These are phyloP conservation scores for Trypethelium eluteriae DNA, from an alignment of 495 filamentous ascomycete genomes.

Conservation along the genomic window DNA sequence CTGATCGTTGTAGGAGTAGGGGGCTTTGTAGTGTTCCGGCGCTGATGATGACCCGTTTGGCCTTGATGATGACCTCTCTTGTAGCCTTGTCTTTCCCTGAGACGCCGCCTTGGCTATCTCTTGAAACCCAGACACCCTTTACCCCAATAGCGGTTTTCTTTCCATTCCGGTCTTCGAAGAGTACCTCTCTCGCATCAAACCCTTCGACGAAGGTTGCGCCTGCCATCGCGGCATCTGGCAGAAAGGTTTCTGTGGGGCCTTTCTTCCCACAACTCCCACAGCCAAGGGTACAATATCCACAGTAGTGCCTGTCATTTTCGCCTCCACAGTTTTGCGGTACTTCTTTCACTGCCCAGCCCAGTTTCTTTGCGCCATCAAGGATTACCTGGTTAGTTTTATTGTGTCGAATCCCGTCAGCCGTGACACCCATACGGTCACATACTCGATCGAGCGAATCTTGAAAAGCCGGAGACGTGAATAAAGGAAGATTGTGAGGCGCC, in stretches of 20 bases:
- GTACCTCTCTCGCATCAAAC: constrained; percentile 56
- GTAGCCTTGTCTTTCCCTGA: constrained; percentile 42
- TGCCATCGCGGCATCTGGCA: constrained; percentile 66
- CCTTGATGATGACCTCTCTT: constrained; percentile 60
- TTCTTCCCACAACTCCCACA: constrained; percentile 68
- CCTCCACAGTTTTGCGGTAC: constrained; percentile 76
- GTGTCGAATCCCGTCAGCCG: constrained; percentile 56
- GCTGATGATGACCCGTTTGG: constrained; percentile 74
- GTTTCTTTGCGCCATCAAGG: constrained; percentile 64
- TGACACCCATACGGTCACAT: constrained; percentile 71
- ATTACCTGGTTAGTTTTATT: constrained; percentile 61
- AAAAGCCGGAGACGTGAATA: constrained; percentile 69
- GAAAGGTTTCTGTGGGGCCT: constrained; percentile 66
- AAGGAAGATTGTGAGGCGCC: constrained; percentile 51
- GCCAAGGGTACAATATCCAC: constrained; percentile 71
- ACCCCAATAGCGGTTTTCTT: constrained; percentile 60
- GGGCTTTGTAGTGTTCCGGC: constrained; percentile 68
- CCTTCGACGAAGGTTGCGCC: constrained; percentile 78
- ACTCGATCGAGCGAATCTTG: constrained; percentile 69
- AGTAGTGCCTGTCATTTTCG: constrained; percentile 52
- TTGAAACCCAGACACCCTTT: constrained; percentile 62
- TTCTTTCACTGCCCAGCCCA: constrained; percentile 62
- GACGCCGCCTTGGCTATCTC: constrained; percentile 53
- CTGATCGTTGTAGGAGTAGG: constrained; percentile 65
- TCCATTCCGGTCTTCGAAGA: constrained; percentile 52